Conservation (phyloP, 2,329 filamentous ascomycete genomes). For the Claviceps maximensis region DNA sequence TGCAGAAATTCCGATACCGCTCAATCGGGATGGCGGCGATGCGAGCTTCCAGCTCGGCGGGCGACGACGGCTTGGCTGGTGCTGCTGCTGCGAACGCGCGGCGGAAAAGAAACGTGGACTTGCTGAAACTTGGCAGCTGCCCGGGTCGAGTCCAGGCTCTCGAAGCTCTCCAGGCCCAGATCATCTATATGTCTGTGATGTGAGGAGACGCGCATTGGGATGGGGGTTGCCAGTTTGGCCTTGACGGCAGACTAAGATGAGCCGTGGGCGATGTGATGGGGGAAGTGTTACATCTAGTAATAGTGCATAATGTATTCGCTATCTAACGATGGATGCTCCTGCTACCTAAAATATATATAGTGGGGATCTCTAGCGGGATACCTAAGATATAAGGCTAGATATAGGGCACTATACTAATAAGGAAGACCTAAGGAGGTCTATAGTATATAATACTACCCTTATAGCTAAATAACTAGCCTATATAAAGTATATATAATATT, state of each 20-base stretch:
- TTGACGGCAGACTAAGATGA: background rate
- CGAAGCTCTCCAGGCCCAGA: constrained; percentile 22
- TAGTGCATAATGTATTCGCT: too few species aligned
- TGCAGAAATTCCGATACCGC: constrained; percentile 89
- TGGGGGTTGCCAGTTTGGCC: background rate
- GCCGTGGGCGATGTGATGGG: background rate
- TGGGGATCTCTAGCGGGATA: too few species aligned
- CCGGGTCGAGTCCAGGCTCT: constrained; percentile 25
- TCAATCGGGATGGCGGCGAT: constrained; percentile 67
- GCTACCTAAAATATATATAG: too few species aligned
- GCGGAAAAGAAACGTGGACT: constrained; percentile 1
- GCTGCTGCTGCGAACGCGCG: constrained; percentile 9
- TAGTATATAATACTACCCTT: too few species aligned
- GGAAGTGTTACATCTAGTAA: too few species aligned
- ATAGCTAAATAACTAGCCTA: too few species aligned
- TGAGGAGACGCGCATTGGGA: constrained; percentile 4
- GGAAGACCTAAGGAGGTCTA: too few species aligned
- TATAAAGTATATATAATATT: too few species aligned
- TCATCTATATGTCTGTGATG: constrained; percentile 19
- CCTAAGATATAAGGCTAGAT: too few species aligned
- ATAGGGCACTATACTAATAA: too few species aligned
- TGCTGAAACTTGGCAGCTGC: constrained; percentile 11
- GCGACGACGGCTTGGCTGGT: constrained; percentile 17
- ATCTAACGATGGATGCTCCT: too few species aligned
- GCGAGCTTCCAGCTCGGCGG: constrained; percentile 28